Conservation (phyloP, 192 early-diverging fungal species). For the Coemansia sp. region DNA sequence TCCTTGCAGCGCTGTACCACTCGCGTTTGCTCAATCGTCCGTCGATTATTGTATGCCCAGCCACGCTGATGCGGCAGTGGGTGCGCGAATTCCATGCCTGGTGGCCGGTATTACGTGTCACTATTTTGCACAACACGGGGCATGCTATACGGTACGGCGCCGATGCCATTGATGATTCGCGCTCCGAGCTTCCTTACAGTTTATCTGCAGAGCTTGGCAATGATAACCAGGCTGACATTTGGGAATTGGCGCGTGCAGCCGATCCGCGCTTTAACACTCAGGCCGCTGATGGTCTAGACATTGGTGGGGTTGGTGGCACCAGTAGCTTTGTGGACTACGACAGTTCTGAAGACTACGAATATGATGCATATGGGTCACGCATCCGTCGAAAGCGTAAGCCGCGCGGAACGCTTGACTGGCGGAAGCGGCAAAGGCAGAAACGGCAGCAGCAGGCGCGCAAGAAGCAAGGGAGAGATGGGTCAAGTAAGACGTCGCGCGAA, state of each 20-base stretch:
- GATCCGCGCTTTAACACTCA: constrained; percentile 12
- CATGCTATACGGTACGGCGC: constrained; percentile 58
- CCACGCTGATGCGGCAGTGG: constrained; percentile 80
- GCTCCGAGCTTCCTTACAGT: constrained; percentile 1
- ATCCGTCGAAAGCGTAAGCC: constrained; percentile 47
- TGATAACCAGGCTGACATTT: constrained; percentile 9
- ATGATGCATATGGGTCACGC: constrained; percentile 50
- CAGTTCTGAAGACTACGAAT: constrained; percentile 50
- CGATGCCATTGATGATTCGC: background rate
- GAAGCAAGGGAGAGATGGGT: constrained; percentile 1
- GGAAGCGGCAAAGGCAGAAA: constrained; percentile 24
- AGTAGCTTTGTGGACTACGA: constrained; percentile 11
- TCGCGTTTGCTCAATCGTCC: constrained; percentile 64
- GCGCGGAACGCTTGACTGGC: constrained; percentile 39
- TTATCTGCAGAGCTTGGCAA: constrained; percentile 3
- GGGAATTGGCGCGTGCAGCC: constrained; percentile 7
- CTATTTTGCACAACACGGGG: constrained; percentile 85
- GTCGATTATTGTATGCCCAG: constrained; percentile 68
- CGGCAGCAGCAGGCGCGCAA: constrained; percentile 12
- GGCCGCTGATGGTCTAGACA: background rate
- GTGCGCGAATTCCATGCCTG: constrained; percentile 78
- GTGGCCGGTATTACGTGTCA: constrained; percentile 86
- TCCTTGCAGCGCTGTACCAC: constrained; percentile 75
- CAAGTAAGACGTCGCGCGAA: constrained; percentile 14
- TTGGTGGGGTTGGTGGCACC: background rate